Base-by-base conservation (phyloP, 257 asterid genomes). In the Solanum piurae region DNA sequence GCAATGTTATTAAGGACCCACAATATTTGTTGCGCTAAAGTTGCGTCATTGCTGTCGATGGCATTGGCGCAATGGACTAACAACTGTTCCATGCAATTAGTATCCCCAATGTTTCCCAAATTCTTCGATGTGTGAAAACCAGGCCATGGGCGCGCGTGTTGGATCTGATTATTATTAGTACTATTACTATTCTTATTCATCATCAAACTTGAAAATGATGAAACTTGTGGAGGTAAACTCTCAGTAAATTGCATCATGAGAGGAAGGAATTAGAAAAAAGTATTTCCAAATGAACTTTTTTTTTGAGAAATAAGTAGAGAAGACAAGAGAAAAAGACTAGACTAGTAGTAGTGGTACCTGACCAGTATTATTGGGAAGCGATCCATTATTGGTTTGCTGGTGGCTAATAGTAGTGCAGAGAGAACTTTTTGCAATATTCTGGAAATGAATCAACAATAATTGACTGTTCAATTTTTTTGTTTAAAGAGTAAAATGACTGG, bases 1-100 rank as follows among this genome's bases (percentile, higher is more conserved):
- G 99, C 99, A 60, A 95, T 95, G 90, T 96, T 97, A 94, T 95
- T 95, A 10, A 97, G 96, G 16, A 97, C 99, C 99, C 99, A 97
- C 12, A 97, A 85, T 90, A 97, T 95, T 86, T 97, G 99, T 76
- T 97, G 99, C 0, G 99, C 95, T 4, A 97, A 90, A 6, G 99
- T 97, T n/a, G 98, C 94, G 86, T 97, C 99, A 86, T 94, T 95
- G 90, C 84, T 92, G 38, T 97, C 99, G 87, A 97, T 96, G 6
- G 99, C 99, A 66, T 85, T 94, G 68, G 98, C 98, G 74, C 99
- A 97, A 90, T 95, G 98, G 83, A 95, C 94, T 73, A 97, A 88
- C 76, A 97, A 84, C 71, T 95, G 99, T 86, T 97, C 99, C 99
- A 97, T 93, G 96, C 98, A 97, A 64, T 92, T 95, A 2, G 98